Evolutionary conservation across 2,329 filamentous ascomycete species (phyloP), one percentile per base, ranked within the genome.

Genomic region (Fusarium newnesense): DNA sequence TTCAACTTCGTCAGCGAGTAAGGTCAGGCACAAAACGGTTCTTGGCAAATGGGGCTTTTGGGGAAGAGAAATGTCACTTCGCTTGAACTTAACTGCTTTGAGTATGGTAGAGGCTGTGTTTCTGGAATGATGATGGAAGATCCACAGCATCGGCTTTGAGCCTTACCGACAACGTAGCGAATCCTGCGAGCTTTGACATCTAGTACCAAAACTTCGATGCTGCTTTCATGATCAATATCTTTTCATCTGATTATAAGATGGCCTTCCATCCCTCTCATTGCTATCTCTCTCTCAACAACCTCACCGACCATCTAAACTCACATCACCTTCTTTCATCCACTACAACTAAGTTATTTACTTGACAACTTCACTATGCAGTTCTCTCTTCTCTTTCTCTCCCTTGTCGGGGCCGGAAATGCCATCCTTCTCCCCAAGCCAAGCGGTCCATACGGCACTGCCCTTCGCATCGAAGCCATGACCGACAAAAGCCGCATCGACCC

Each of bases 401-500:
- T 77, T 1, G 34, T 78, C 7, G 61, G 67, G 15, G 40, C 72
- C 1, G 72, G 64, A 7, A 49, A 72, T 21, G 79, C 79, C 10
- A 26, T 80, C 10, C 56, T 79, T 9, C 64, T 83, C 0, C 76
- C 81, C 3, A 70, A 73, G 2, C 77, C 79, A 1, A 75, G 58
- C n/a, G 81, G 81, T 1, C 76, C 79, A 9, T 82, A 77, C 42
- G 68, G 70, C 4, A 79, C 82, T 15, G 76, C 77, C 34, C 65
- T 78, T 26, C 72, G 73, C 6, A 61, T 76, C 30, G 63, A 75
- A 7, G 40, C 64, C 37, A 73, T 83, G 44, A 80, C 78, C 10
- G 82, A 83, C 57, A 64, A 66, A 9, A 63, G 56, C 16, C 81
- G 82, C 0, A 58, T 80, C 13, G 81, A 82, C 13, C 79, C 79